These are phyloP conservation scores for Phaeotremella skinneri DNA, from an alignment of 768 basidiomycete species.

Conservation along the genomic window DNA sequence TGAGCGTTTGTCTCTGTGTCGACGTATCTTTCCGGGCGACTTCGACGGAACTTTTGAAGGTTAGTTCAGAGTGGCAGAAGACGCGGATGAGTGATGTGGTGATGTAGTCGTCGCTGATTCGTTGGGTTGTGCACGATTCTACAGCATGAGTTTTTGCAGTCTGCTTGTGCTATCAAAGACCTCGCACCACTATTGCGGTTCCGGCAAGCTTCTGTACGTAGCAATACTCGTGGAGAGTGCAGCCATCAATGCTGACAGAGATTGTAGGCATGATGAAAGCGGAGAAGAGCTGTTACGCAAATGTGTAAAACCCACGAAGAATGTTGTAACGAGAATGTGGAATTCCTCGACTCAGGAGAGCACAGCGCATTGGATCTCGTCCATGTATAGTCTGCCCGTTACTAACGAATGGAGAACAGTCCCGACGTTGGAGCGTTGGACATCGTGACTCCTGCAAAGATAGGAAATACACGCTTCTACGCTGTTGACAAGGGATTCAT, in stretches of 20 bases:
- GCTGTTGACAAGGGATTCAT: no score
- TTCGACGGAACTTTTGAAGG: conserved; percentile 53
- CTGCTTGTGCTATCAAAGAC: conserved; percentile 76
- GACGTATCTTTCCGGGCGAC: conserved; percentile 92
- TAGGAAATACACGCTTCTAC: no score
- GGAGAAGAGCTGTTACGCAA: no score
- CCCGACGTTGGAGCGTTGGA: no score
- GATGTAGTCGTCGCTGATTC: conserved; percentile 2
- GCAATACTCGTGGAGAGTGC: background rate
- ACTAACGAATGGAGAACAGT: no score
- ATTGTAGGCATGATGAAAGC: background rate
- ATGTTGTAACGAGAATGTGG: no score
- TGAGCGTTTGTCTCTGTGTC: conserved; percentile 97
- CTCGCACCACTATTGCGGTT: conserved; percentile 77
- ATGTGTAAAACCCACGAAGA: no score
- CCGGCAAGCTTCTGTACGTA: conserved; percentile 26
- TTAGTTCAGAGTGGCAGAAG: conserved; percentile 15
- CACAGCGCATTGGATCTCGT: no score
- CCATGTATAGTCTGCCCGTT: no score
- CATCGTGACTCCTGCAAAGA: no score
- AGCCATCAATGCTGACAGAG: no score
- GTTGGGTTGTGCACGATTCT: background rate
- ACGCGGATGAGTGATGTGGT: background rate
- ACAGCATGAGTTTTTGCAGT: conserved; percentile 91
- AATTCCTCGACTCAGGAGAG: no score